Evolutionary conservation across 2,329 filamentous ascomycete species (phyloP).

Genomic region (Dactylellina sp.): DNA sequence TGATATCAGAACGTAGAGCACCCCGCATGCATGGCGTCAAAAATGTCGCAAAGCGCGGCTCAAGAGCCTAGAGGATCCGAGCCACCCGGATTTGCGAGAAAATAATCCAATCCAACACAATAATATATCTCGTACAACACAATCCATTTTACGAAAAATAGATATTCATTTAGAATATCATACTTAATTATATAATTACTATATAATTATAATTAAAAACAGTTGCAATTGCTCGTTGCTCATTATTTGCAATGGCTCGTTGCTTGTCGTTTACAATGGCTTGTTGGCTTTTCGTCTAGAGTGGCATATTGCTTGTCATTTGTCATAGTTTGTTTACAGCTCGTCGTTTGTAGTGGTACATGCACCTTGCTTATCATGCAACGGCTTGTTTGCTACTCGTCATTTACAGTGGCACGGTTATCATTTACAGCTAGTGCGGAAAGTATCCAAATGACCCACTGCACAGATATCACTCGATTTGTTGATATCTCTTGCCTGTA

Average conservation of each 20-base stretch:
- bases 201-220: slow-evolving; percentile 25
- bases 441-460: slow-evolving; percentile 20
- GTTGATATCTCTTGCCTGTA: slow-evolving; percentile 31
- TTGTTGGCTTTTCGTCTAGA: slow-evolving; percentile 6
- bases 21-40: slow-evolving; percentile 32
- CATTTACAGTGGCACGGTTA: slow-evolving; percentile 25
- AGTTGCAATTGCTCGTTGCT: slow-evolving; percentile 15
- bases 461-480: too few relatives aligned
- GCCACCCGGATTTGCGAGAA: slow-evolving; percentile 25
- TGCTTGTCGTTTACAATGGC: slow-evolving; percentile 14
- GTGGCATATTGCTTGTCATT: slow-evolving; percentile 6
- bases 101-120: slow-evolving; percentile 24
- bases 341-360: slow-evolving; percentile 20
- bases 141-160: slow-evolving; percentile 29
- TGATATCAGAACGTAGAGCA: slow-evolving; percentile 26
- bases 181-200: slow-evolving; percentile 28
- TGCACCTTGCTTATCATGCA: slow-evolving; percentile 24
- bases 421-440: slow-evolving; percentile 15
- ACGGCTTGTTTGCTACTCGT: slow-evolving; percentile 21
- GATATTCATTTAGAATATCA: slow-evolving; percentile 28
- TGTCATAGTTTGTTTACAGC: slow-evolving; percentile 9
- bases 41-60: slow-evolving; percentile 30
- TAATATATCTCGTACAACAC: slow-evolving; percentile 12
- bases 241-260: slow-evolving; percentile 25
- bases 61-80: slow-evolving; percentile 26